phyloP scores from a whole-genome alignment of 2,329 filamentous ascomycete species.

The Fusarium coffeatum region DNA sequence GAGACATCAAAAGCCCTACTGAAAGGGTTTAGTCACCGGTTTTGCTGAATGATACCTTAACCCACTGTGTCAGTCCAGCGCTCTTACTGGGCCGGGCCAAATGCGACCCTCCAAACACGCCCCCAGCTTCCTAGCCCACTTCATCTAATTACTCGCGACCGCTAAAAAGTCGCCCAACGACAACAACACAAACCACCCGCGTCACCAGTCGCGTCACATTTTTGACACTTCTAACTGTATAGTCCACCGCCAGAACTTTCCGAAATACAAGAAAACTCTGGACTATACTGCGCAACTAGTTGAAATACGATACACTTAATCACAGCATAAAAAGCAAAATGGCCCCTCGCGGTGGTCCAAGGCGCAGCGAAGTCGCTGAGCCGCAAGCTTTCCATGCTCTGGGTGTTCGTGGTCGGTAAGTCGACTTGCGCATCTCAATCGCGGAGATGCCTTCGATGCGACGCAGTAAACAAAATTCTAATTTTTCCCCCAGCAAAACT shows the following conservation, averaged over 20 bases:
- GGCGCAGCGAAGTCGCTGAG: slow-evolving; percentile 48
- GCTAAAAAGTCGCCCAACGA: slow-evolving; percentile 28
- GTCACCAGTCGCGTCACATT: slow-evolving; percentile 40
- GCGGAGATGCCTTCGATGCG: background rate
- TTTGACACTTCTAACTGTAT: slow-evolving; percentile 22
- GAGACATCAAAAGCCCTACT: background rate
- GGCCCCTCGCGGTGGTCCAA: slow-evolving; percentile 49
- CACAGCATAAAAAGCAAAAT: slow-evolving; percentile 40
- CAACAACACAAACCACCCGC: slow-evolving; percentile 41
- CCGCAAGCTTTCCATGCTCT: slow-evolving; percentile 51
- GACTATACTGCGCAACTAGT: background rate
- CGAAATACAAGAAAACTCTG: background rate
- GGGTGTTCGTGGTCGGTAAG: slow-evolving; percentile 55
- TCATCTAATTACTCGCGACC: slow-evolving; percentile 30
- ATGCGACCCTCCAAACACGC: slow-evolving; percentile 29
- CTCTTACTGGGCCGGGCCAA: slow-evolving; percentile 20
- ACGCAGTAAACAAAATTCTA: background rate
- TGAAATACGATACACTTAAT: background rate
- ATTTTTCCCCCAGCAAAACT: slow-evolving; percentile 75
- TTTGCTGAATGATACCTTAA: background rate
- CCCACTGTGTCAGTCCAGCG: slow-evolving; percentile 4
- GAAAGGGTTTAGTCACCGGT: background rate
- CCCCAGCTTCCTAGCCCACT: slow-evolving; percentile 29
- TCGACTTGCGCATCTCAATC: slow-evolving; percentile 16
- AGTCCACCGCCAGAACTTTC: slow-evolving; percentile 14